These are phyloP conservation scores for Spinacia oleracea DNA, from an alignment of 179 eudicot genomes.

Conservation along the genomic window DNA sequence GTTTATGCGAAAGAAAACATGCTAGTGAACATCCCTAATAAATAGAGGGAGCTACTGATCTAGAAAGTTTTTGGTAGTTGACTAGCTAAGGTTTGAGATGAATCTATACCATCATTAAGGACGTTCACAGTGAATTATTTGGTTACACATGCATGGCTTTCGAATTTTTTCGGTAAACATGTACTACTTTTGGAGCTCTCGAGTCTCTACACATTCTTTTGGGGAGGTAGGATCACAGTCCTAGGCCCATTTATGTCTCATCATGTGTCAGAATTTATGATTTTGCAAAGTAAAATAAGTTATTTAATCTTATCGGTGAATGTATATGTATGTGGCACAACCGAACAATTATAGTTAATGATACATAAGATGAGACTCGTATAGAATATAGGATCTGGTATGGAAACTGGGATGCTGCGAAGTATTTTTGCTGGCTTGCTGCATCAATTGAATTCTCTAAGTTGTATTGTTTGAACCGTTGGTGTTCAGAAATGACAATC, in stretches of 20 bases:
- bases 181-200: neutral
- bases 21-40: neutral
- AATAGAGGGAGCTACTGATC: neutral
- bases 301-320: neutral
- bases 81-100: neutral
- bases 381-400: neutral
- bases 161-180: neutral
- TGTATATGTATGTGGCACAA: neutral
- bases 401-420: neutral
- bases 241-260: neutral
- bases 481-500: neutral
- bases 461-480: slow-evolving; percentile 1
- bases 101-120: neutral
- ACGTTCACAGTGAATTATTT: neutral
- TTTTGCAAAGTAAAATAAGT: neutral
- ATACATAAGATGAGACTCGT: neutral
- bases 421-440: too few relatives aligned
- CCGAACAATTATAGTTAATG: neutral
- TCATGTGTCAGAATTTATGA: neutral
- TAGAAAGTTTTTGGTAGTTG: neutral
- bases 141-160: neutral
- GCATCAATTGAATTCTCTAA: too few relatives aligned
- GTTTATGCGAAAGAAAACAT: neutral
- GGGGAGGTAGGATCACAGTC: neutral
- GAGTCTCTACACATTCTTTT: too few relatives aligned